These are phyloP conservation scores for Peziza echinospora DNA, from an alignment of 495 filamentous ascomycete species.

Conservation along the genomic window DNA sequence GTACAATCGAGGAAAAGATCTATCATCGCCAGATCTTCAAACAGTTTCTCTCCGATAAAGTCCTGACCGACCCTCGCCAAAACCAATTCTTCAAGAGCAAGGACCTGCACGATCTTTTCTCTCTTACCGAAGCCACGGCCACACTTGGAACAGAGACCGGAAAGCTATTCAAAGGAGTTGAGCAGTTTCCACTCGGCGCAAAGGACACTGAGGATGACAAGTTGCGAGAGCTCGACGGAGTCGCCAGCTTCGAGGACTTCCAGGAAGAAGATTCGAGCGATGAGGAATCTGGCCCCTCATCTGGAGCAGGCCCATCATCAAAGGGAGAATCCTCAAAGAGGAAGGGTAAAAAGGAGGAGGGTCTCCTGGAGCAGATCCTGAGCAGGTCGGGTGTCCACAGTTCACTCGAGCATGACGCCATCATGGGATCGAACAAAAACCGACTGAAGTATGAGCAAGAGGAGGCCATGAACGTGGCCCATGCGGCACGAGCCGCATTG, in stretches of 20 bases:
- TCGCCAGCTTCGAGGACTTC: slow-evolving; percentile 26
- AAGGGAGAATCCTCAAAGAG: slow-evolving; percentile 16
- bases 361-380: slow-evolving; percentile 73
- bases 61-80: slow-evolving; percentile 77
- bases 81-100: slow-evolving; percentile 62
- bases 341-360: slow-evolving; percentile 28
- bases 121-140: slow-evolving; percentile 43
- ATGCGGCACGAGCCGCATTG: slow-evolving; percentile 50
- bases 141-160: slow-evolving; percentile 61
- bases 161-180: slow-evolving; percentile 60
- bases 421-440: slow-evolving; percentile 45
- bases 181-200: slow-evolving; percentile 27
- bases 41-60: slow-evolving; percentile 85
- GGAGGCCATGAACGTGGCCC: slow-evolving; percentile 64
- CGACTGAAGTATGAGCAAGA: slow-evolving; percentile 52
- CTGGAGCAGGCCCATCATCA: slow-evolving; percentile 23
- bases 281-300: slow-evolving; percentile 15
- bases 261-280: neutral
- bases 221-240: slow-evolving; percentile 32
- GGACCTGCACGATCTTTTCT: slow-evolving; percentile 80
- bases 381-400: slow-evolving; percentile 63
- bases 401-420: slow-evolving; percentile 70
- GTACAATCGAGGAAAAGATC: slow-evolving; percentile 97
- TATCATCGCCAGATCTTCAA: slow-evolving; percentile 97
- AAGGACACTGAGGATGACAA: slow-evolving; percentile 21